These are phyloP conservation scores for Gymnopilus dilepis DNA, from an alignment of 768 basidiomycete genomes.

Conservation along the genomic window DNA sequence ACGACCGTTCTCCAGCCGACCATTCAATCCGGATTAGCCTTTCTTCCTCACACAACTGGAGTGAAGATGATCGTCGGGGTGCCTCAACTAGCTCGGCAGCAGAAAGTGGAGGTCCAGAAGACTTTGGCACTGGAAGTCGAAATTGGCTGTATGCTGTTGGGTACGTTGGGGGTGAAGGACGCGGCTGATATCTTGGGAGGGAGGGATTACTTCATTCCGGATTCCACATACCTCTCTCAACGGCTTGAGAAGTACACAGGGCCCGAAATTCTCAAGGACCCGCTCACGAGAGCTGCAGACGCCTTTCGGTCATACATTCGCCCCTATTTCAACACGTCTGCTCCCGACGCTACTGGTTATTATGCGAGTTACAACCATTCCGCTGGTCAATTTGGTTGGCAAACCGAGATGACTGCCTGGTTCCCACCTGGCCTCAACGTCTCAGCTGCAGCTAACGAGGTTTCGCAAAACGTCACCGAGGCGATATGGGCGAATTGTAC, in stretches of 20 bases:
- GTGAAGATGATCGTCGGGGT: conserved; percentile 24
- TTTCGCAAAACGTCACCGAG: neutral
- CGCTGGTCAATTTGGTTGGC: neutral
- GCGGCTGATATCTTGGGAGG: neutral
- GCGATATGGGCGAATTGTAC: neutral
- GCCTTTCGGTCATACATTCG: conserved; percentile 21
- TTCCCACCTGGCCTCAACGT: neutral
- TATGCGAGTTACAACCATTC: conserved; percentile 18
- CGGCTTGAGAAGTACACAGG: conserved; percentile 20
- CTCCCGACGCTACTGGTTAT: conserved; percentile 15
- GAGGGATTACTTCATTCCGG: conserved; percentile 7
- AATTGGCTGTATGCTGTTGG: conserved; percentile 25
- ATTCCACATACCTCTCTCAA: neutral
- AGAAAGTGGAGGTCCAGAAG: conserved; percentile 20
- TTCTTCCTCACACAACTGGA: conserved; percentile 22
- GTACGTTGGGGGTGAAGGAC: conserved; percentile 22
- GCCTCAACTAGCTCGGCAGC: conserved; percentile 17
- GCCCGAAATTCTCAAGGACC: conserved; percentile 25
- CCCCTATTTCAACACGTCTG: conserved; percentile 26
- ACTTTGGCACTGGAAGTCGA: conserved; percentile 27
- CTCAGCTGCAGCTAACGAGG: neutral
- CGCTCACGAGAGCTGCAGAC: conserved; percentile 24
- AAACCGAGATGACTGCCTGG: neutral
- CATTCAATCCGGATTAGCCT: conserved; percentile 23
- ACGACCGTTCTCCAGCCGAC: conserved; percentile 10